Percentiles rank a stretch among this genome's conserved stretches.
phyloP scores from a whole-genome alignment of 2,329 filamentous ascomycete genomes.

The Tolypocladium endophyticum region DNA sequence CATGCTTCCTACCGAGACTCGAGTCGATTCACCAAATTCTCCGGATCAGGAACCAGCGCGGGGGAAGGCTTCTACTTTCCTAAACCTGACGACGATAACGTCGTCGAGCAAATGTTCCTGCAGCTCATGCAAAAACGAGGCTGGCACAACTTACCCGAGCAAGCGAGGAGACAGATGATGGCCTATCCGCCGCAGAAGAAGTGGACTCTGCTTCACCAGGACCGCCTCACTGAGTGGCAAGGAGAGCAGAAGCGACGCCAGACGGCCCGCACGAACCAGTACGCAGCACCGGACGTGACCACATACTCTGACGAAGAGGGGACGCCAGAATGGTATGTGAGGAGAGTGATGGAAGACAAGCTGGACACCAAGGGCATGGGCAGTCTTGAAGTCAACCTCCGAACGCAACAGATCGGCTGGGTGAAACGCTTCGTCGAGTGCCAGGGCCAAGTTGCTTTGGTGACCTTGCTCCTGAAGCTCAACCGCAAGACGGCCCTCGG shows the following conservation, averaged over 20 bases:
- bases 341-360: constrained; percentile 90
- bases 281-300: constrained; percentile 58
- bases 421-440: constrained; percentile 94
- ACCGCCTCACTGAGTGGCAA: constrained; percentile 86
- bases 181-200: constrained; percentile 92
- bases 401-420: constrained; percentile 96
- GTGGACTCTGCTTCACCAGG: constrained; percentile 94
- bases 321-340: constrained; percentile 95
- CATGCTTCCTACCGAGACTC: constrained; percentile 41
- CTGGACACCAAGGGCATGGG: constrained; percentile 86
- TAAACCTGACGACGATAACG: constrained; percentile 66
- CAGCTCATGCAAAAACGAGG: constrained; percentile 95
- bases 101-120: constrained; percentile 86
- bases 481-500: constrained; percentile 76
- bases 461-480: constrained; percentile 86
- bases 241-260: constrained; percentile 83
- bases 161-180: constrained; percentile 90
- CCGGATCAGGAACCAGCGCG: constrained; percentile 20
- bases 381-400: constrained; percentile 84
- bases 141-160: constrained; percentile 93
- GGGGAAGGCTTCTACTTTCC: constrained; percentile 51
- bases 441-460: constrained; percentile 91
- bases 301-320: constrained; percentile 86
- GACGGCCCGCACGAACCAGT: constrained; percentile 62
- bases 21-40: constrained; percentile 46